Percentiles rank a stretch among this genome's conserved stretches.
Conservation (phyloP, 345 rosid species). For the Eucalyptus cladocalyx region DNA sequence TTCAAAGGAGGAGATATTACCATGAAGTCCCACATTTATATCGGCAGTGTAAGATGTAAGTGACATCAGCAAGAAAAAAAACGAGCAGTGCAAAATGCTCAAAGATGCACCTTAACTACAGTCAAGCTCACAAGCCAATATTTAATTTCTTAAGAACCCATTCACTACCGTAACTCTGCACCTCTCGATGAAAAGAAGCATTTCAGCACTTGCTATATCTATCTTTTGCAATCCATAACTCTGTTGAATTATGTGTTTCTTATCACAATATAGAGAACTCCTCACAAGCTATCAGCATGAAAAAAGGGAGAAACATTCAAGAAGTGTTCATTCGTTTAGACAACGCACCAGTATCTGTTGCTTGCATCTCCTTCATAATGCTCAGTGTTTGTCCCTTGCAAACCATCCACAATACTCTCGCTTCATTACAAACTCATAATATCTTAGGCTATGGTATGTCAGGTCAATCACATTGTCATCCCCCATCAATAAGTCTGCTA, state of each 20-base stretch:
- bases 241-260: background rate
- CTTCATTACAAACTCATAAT: background rate
- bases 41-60: background rate
- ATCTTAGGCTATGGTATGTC: background rate
- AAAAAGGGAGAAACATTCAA: background rate
- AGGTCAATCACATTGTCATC: background rate
- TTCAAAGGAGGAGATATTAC: background rate
- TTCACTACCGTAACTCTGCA: background rate
- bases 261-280: background rate
- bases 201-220: background rate
- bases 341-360: background rate
- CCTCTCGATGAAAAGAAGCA: background rate
- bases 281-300: background rate
- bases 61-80: background rate
- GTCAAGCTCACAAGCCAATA: background rate
- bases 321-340: background rate
- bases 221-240: background rate
- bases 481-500: background rate
- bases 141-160: background rate
- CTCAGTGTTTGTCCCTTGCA: background rate
- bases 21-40: background rate
- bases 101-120: background rate
- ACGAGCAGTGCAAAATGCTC: background rate
- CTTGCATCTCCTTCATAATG: background rate
- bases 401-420: background rate